Conservation (phyloP, 2,329 filamentous ascomycete genomes). For the Monosporascus sp. region DNA sequence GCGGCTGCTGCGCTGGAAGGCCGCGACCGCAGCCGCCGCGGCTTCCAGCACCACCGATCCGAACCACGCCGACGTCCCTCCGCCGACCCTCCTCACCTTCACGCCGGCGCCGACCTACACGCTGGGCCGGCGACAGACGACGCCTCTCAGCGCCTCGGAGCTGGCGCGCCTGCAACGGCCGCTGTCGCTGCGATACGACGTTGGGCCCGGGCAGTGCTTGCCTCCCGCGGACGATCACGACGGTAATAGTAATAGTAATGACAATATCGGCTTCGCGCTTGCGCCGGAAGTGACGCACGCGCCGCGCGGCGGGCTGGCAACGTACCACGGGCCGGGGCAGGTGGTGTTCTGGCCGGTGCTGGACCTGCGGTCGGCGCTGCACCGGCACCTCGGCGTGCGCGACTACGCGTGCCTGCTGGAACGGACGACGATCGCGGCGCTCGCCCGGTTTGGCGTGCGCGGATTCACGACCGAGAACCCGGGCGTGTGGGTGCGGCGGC, state of each 20-base stretch:
- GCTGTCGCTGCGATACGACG: slow-evolving; percentile 25
- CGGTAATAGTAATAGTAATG: no score
- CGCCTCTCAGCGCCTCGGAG: slow-evolving; percentile 41
- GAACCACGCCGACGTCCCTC: slow-evolving; percentile 32
- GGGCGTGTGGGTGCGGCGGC: slow-evolving; percentile 67
- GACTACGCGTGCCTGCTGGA: slow-evolving; percentile 78
- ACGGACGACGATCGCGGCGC: slow-evolving; percentile 63
- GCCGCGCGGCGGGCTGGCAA: slow-evolving; percentile 82
- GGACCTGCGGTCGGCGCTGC: slow-evolving; percentile 60
- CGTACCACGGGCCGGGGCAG: slow-evolving; percentile 93
- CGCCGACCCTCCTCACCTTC: slow-evolving; percentile 74
- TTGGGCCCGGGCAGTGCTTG: neutral
- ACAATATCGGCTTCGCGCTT: slow-evolving; percentile 26
- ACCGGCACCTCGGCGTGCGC: slow-evolving; percentile 60
- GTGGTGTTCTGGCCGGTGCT: slow-evolving; percentile 87
- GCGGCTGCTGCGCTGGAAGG: slow-evolving; percentile 56
- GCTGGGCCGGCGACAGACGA: slow-evolving; percentile 72
- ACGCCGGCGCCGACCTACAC: slow-evolving; percentile 82
- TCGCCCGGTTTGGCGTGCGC: slow-evolving; percentile 54
- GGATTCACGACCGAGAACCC: slow-evolving; percentile 68
- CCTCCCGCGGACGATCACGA: no score
- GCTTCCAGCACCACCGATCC: slow-evolving; percentile 27
- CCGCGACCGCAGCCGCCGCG: slow-evolving; percentile 17
- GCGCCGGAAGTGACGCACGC: slow-evolving; percentile 62
- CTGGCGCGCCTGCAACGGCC: slow-evolving; percentile 37